Percentiles rank a stretch among this genome's conserved stretches.
phyloP scores from a whole-genome alignment of 495 filamentous ascomycete genomes.

The Extremus antarcticus region DNA sequence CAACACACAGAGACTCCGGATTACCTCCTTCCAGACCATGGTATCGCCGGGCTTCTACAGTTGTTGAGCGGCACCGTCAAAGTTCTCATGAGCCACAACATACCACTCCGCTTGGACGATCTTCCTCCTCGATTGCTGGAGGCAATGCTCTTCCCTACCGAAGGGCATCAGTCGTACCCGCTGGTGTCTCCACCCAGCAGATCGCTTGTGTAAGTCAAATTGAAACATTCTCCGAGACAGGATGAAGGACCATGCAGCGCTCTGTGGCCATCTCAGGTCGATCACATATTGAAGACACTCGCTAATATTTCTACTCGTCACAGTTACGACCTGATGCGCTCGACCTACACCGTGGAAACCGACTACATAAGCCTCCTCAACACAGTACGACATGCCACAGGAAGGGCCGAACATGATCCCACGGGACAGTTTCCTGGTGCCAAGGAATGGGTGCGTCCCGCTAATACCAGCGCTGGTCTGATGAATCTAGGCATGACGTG shows the following conservation, averaged over 20 bases:
- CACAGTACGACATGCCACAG: neutral
- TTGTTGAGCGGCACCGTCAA: neutral
- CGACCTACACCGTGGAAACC: neutral
- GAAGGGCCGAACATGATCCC: neutral
- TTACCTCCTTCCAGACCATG: conserved; percentile 3
- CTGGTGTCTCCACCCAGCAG: conserved; percentile 3
- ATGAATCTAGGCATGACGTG: conserved; percentile 91
- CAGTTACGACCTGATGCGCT: conserved; percentile 10
- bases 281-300: too few relatives aligned
- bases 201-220: conserved; percentile 4
- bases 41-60: conserved; percentile 3
- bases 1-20: conserved; percentile 4
- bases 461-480: conserved; percentile 71
- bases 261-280: too few relatives aligned
- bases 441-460: conserved; percentile 54
- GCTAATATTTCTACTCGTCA: too few relatives aligned
- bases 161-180: neutral
- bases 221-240: too few relatives aligned
- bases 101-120: conserved; percentile 2
- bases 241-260: too few relatives aligned
- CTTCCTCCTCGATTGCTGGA: conserved; percentile 1
- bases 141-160: conserved; percentile 5
- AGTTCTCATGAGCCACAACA: conserved; percentile 11
- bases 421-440: conserved; percentile 2
- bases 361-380: conserved; percentile 6